Evolutionary conservation across 2,329 filamentous ascomycete genomes (phyloP), one percentile per base, ranked within the genome.

Genomic region (Colletotrichum falcatum): DNA sequence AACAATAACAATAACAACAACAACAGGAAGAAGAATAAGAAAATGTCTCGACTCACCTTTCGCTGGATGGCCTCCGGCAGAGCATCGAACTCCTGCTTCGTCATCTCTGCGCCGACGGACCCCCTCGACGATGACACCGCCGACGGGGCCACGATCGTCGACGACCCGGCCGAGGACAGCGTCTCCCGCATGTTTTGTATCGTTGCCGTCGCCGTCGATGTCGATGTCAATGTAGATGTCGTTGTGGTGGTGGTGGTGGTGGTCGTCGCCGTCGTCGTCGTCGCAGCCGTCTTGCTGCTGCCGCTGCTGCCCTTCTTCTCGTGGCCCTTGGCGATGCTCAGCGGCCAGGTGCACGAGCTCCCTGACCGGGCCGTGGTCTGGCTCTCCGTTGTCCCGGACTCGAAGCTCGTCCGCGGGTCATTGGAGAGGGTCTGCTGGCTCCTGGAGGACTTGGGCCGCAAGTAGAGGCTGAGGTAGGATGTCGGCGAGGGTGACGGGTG

Each of bases 41-140:
- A n/a, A 4, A n/a, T 66, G 28, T 48, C 16, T 49, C 30, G 81
- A n/a, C 86, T 83, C 80, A 89, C 87, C 81, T 89, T 89, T 78
- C 87, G 83, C 75, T 86, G 83, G 63, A 89, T 82, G 20, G 86
- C 86, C 30, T 84, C 85, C 26, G 87, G 87, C 14, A 89, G 79
- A 49, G 83, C 82, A 73, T 88, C 84, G 70, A 87, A 88, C 62
- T 82, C 80, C 39, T 80, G 76, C 70, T 74, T 80, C 1, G 81
- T 82, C 73, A 82, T 80, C 28, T 71, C 73, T 58, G 72, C 74
- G 37, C 67, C 67, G 30, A 66, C 58, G 14, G 49, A 66, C 11
- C 55, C 62, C 28, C 53, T 65, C 44, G 77, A 76, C 59, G 76
- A 72, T n/a, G 67, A 70, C 11, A 58, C 63, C 16, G 63, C 56